Percentiles rank a stretch among this genome's conserved stretches.
These are phyloP conservation scores for Citrus cavaleriei DNA, from an alignment of 345 rosid species.

Conservation along the genomic window DNA sequence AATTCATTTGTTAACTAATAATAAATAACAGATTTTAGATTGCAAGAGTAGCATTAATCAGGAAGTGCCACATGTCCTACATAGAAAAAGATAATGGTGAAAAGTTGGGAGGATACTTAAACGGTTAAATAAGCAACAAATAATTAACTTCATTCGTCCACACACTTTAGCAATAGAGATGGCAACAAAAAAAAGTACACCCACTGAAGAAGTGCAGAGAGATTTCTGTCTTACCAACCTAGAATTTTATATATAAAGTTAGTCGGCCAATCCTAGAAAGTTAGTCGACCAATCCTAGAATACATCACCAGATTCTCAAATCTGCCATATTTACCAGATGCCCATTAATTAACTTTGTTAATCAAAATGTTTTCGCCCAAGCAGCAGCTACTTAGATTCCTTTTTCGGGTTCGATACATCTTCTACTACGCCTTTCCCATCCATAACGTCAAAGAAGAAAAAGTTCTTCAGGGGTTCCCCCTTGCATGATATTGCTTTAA, in stretches of 20 bases:
- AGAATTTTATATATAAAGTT: not conserved
- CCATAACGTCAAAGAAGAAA: conserved; percentile 80
- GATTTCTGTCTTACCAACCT: not conserved
- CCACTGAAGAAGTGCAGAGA: not conserved
- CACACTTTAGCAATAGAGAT: not conserved
- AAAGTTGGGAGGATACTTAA: not conserved
- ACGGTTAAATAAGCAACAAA: not conserved
- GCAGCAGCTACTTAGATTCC: conserved; percentile 13
- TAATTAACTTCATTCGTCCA: not conserved
- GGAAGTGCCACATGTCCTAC: not conserved
- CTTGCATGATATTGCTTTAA: conserved; percentile 85
- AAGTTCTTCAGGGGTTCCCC: conserved; percentile 89
- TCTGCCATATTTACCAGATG: not conserved
- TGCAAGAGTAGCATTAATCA: too few species aligned
- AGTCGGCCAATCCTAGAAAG: conserved; percentile 8
- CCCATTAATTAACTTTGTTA: not conserved
- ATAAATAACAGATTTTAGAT: too few species aligned
- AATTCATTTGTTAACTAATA: too few species aligned
- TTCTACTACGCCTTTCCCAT: conserved; percentile 86
- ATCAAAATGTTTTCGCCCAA: not conserved
- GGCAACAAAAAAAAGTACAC: not conserved
- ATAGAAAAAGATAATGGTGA: not conserved
- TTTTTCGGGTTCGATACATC: conserved; percentile 50
- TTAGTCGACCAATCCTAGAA: conserved; percentile 12
- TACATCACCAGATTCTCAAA: not conserved